Evolutionary conservation across 169 alveolate genomes (phyloP), one percentile per base, ranked within the genome.

Genomic region (Fabrea salina): DNA sequence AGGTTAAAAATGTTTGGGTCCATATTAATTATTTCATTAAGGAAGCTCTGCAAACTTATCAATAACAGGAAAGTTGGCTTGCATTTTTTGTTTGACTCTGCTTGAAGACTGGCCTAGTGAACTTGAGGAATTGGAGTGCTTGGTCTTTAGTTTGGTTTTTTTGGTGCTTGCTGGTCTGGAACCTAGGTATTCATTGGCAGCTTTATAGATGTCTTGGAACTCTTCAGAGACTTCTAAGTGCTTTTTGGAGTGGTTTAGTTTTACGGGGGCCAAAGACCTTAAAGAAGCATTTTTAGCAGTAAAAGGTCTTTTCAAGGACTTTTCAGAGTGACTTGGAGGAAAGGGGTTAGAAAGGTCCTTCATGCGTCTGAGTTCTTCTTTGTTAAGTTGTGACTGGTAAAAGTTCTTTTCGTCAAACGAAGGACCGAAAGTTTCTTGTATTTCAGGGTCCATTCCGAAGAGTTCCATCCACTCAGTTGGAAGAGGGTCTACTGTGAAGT

Each of bases 391-490:
- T 0, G 79, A 66, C 1, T 43, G 11, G 32, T 70, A 70, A 33
- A 70, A 70, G 49, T 70, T 49, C 4, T 25, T 44, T 25, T 47
- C 79, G 41, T 70, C 66, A 30, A 70, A 47, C 2, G 11, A 11
- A 44, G 25, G 39, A 5, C 49, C 66, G 32, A 70, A 70, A 0
- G 67, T 44, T 50, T 70, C 68, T 47, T 70, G 67, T 13, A 5
- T 19, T 22, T 13, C 4, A 4, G 79, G 5, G 5, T 70, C 67
- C 22, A n/a, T 44, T 6, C 79, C 90, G 37, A 85, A 81, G 6
- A 85, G 54, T 66, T 85, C 91, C 47, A 85, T 27, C 85, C 91
- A 85, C 47, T 75, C 87, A 25, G 70, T 70, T 0, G 91, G 91
- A 8, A 85, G 61, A 19, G 87, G 83, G 49, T 85, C 91, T 7